Evolutionary conservation across 805 yeast genomes (phyloP), one percentile per base, ranked within the genome.

Genomic region (Lipomyces kockii): DNA sequence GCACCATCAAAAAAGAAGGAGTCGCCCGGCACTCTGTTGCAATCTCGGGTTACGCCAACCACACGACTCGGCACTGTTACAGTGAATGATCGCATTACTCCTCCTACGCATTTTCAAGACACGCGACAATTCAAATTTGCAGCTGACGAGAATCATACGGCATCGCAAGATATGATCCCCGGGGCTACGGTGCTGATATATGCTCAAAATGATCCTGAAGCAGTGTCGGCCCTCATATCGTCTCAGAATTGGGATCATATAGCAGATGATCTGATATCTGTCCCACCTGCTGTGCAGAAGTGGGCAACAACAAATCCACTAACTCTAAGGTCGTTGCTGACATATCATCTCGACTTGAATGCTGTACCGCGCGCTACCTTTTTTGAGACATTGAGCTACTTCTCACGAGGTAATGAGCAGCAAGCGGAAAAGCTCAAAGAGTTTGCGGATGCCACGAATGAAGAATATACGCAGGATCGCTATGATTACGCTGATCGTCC

Each of bases 401-500:
- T 93, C 79, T 87, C 91, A 5, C 80, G 83, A 22, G 95, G 90
- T 65, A 64, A 78, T 46, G 85, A 84, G 64, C 81, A 94, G 65
- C 98, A 94, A 73, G 80, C 81, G 46, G 95, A 88, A 61, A 90
- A 91, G 74, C 81, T 95, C 58, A 79, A 80, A 61, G 97, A 95
- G 73, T 90, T 95, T 73, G 85, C 89, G 9, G 80, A 84, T 9
- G 82, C 87, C 60, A 89, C 89, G 56, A 92, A 90, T 61, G 73
- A 68, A n/a, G 76, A 74, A 35, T 62, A 61, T 22, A 84, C 89
- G 62, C 92, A 94, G 75, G 97, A 91, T 63, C 78, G 93, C 57
- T 94, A 87, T 76, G 88, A 94, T 77, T 95, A 95, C 77, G 96
- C 96, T n/a, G 90, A 92, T 75, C 81, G 98, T 67, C 98, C 98